phyloP scores from a whole-genome alignment of 371 early-diverging fungal genomes.

The Nematocida ausubeli region DNA sequence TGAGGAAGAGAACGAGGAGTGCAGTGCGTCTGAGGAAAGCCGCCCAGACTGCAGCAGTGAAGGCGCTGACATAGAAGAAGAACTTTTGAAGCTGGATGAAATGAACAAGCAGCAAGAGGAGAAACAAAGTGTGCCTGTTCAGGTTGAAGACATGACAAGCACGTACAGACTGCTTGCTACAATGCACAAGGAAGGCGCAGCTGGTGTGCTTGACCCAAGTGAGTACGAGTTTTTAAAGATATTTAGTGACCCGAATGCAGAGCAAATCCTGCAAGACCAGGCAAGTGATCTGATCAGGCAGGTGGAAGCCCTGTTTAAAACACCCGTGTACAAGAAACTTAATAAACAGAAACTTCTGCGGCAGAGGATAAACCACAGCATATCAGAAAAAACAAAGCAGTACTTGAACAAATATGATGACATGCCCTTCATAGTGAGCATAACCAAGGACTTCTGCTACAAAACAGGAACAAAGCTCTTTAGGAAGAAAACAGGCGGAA shows the following conservation, averaged over 20 bases:
- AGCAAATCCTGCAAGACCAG: background rate
- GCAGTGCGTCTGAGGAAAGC: background rate
- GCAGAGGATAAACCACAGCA: constrained; percentile 33
- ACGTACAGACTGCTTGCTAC: constrained; percentile 27
- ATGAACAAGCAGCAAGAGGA: constrained; percentile 17
- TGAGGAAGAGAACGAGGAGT: background rate
- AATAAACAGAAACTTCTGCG: constrained; percentile 49
- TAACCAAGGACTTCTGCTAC: constrained; percentile 51
- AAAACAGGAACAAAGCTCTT: constrained; percentile 35
- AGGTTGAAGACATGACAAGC: constrained; percentile 18
- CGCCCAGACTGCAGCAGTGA: background rate
- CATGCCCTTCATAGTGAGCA: constrained; percentile 13
- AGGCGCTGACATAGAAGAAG: constrained; percentile 12
- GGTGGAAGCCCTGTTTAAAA: constrained; percentile 31
- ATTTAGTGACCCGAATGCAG: constrained; percentile 3
- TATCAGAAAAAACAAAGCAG: constrained; percentile 40
- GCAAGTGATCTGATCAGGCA: constrained; percentile 5
- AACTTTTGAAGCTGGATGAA: constrained; percentile 27
- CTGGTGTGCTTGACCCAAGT: background rate
- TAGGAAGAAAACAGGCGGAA: background rate
- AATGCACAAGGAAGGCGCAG: constrained; percentile 36
- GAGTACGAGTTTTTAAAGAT: constrained; percentile 9
- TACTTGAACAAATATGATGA: constrained; percentile 22
- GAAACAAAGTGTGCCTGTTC: background rate
- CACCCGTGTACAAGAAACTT: constrained; percentile 17